Conservation (phyloP, 2,329 filamentous ascomycete species). For the Alternaria viburni region DNA sequence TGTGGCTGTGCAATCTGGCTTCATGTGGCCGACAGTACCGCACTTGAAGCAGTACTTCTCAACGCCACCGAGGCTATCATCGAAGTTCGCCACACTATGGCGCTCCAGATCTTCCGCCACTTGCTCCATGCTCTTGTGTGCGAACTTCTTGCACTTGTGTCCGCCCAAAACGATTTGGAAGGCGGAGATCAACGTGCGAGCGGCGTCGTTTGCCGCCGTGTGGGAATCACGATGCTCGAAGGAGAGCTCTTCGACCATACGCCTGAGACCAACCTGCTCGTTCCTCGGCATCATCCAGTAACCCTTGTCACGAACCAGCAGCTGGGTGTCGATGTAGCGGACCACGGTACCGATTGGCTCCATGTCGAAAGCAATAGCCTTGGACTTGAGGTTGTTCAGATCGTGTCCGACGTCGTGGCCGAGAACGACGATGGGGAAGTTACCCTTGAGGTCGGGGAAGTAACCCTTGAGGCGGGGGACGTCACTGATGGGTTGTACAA, state of each 20-base stretch:
- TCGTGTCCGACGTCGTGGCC: conserved; percentile 32
- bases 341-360: conserved; percentile 16
- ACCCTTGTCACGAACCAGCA: conserved; percentile 14
- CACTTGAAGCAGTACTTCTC: conserved; percentile 19
- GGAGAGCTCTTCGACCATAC: conserved; percentile 9
- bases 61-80: conserved; percentile 7
- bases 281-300: not conserved
- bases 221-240: conserved; percentile 28
- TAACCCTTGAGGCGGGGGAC: conserved; percentile 10
- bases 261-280: conserved; percentile 16
- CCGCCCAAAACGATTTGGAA: conserved; percentile 20
- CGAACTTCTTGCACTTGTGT: not conserved
- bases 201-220: conserved; percentile 30
- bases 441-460: conserved; percentile 6
- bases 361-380: conserved; percentile 21
- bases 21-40: conserved; percentile 9
- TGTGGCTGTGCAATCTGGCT: not conserved
- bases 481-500: conserved; percentile 17
- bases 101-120: conserved; percentile 11
- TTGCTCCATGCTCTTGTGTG: not conserved
- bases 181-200: conserved; percentile 31
- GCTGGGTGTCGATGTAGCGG: conserved; percentile 32
- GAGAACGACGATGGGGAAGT: conserved; percentile 29
- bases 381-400: conserved; percentile 20
- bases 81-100: conserved; percentile 9